Conservation (phyloP, 352 stramenopile species). For the Thraustotheca clavata region DNA sequence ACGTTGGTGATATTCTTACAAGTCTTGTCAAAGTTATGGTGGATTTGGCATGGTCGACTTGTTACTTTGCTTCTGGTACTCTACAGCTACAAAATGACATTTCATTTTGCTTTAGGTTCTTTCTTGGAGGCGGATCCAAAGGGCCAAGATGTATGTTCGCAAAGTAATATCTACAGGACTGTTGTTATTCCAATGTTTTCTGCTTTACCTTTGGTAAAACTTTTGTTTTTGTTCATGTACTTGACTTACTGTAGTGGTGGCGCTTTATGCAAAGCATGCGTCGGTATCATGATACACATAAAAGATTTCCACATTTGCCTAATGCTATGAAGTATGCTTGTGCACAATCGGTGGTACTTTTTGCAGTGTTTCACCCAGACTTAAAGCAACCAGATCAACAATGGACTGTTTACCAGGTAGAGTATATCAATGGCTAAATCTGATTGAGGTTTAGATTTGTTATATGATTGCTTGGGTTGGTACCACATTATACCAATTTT, state of each 20-base stretch:
- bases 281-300: constrained; percentile 90
- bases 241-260: constrained; percentile 55
- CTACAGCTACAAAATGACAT: too few species aligned
- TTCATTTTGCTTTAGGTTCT: constrained; percentile 4
- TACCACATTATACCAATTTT: constrained; percentile 74
- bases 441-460: background rate
- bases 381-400: constrained; percentile 12
- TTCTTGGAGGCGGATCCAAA: constrained; percentile 8
- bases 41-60: constrained; percentile 90
- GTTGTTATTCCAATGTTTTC: constrained; percentile 93
- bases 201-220: constrained; percentile 76
- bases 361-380: constrained; percentile 78
- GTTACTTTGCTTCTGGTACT: constrained; percentile 87
- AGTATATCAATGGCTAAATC: background rate
- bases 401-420: constrained; percentile 19
- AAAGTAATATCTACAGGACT: constrained; percentile 36
- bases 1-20: constrained; percentile 81
- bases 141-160: constrained; percentile 12
- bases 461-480: constrained; percentile 8
- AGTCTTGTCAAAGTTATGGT: constrained; percentile 78
- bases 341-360: constrained; percentile 79
- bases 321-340: constrained; percentile 95
- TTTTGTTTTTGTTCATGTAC: background rate
- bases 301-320: constrained; percentile 92
- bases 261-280: constrained; percentile 97